Conservation (phyloP, 2,329 filamentous ascomycete genomes). For the Rutstroemia sp. region DNA sequence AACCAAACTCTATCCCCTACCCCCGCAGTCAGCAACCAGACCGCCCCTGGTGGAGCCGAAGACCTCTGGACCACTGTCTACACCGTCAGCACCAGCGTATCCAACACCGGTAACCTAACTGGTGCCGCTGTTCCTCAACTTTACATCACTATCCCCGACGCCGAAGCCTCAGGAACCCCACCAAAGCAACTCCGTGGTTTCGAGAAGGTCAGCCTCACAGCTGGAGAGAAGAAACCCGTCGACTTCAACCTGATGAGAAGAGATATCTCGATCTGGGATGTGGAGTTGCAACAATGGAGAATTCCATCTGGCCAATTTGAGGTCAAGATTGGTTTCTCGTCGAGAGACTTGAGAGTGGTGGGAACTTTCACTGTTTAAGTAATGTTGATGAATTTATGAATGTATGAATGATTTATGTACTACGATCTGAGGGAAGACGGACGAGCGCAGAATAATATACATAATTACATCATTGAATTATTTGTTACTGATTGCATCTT, state of each 20-base stretch:
- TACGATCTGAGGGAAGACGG: background rate
- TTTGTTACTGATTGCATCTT: no score
- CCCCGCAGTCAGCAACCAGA: slow-evolving; percentile 27
- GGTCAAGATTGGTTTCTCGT: slow-evolving; percentile 18
- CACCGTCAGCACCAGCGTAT: slow-evolving; percentile 39
- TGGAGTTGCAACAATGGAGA: slow-evolving; percentile 70
- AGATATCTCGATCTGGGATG: slow-evolving; percentile 83
- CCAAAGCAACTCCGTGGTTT: slow-evolving; percentile 66
- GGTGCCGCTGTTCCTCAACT: slow-evolving; percentile 28
- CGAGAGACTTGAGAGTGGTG: slow-evolving; percentile 17
- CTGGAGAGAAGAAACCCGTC: slow-evolving; percentile 62
- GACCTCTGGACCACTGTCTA: slow-evolving; percentile 47
- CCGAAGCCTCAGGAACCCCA: slow-evolving; percentile 27
- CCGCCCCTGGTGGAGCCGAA: slow-evolving; percentile 45
- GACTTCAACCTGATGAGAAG: slow-evolving; percentile 62
- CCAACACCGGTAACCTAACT: slow-evolving; percentile 40
- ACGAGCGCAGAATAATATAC: no score
- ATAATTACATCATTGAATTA: no score
- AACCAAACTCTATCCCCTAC: slow-evolving; percentile 31
- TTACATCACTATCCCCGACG: slow-evolving; percentile 27
- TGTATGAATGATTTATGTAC: background rate
- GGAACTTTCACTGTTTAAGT: slow-evolving; percentile 6
- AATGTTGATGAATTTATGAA: background rate
- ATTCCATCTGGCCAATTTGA: slow-evolving; percentile 15
- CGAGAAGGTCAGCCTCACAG: slow-evolving; percentile 61